Percentiles rank a stretch among this genome's conserved stretches.
These are phyloP conservation scores for Mimosa bimucronata DNA, from an alignment of 306 rosid species.

Conservation along the genomic window DNA sequence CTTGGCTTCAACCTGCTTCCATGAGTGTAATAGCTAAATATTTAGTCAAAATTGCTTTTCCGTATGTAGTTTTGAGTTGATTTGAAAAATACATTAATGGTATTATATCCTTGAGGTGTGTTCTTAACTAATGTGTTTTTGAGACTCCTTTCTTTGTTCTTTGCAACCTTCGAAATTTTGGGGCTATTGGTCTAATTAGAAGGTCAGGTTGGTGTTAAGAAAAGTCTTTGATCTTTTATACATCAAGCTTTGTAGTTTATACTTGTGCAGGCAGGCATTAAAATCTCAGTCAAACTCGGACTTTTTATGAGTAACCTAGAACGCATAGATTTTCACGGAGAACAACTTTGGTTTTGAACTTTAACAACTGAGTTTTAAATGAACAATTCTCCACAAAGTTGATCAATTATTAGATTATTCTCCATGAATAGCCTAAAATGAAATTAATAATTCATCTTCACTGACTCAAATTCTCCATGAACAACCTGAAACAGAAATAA, in stretches of 20 bases:
- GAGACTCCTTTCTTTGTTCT: not conserved
- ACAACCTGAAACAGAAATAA: too few relatives aligned
- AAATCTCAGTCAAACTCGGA: not conserved
- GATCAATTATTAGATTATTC: too few relatives aligned
- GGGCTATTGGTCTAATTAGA: not conserved
- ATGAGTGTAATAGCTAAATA: not conserved
- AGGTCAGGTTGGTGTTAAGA: not conserved
- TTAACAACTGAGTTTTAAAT: too few relatives aligned
- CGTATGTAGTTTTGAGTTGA: not conserved
- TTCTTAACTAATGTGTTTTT: not conserved
- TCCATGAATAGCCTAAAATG: too few relatives aligned
- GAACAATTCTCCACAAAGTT: too few relatives aligned
- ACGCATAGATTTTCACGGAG: too few relatives aligned
- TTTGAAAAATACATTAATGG: not conserved
- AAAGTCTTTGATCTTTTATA: not conserved
- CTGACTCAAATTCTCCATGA: too few relatives aligned
- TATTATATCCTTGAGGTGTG: not conserved
- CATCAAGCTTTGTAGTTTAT: not conserved
- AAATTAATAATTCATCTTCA: too few relatives aligned
- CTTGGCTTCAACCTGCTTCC: conserved; percentile 22
- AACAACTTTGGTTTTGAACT: too few relatives aligned
- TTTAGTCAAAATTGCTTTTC: not conserved
- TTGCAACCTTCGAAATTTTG: not conserved
- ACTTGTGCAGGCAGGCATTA: not conserved
- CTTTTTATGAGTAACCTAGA: too few relatives aligned